Evolutionary conservation across 176 grass and related monocot genomes (phyloP), one percentile per base, ranked within the genome.

Genomic region (Thalia dealbata): DNA sequence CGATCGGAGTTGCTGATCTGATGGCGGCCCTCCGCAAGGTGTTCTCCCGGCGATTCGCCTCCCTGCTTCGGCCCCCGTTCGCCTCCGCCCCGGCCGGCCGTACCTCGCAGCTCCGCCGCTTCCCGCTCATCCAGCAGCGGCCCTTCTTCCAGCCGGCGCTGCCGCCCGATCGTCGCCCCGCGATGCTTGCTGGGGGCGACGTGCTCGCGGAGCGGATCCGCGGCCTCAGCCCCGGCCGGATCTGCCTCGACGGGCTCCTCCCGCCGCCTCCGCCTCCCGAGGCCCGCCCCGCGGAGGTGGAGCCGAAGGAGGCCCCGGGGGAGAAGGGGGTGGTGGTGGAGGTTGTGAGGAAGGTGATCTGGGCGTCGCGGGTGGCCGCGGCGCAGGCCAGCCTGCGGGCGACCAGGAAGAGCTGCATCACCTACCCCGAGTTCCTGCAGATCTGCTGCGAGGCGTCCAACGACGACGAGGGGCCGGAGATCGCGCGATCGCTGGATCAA

Each of bases 401-500:
- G 28, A 74, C 78, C 38, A 83, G 82, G 43, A 77, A 50, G 48
- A 87, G 69, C 70, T 69, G 78, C 72, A 78, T 99, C 22, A 21
- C 88, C 19, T 85, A 99, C 72, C 26, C 77, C 32, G 86, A 91
- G 46, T 99, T 83, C 83, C 30, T 88, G 19, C 52, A 62, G 14
- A 74, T 87, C 55, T 99, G 95, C 90, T 72, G 84, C 84, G 90
- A 95, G 52, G 81, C 90, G 10, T 56, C 88, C 19, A 86, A 86
- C 9, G 10, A 61, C 3, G 85, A 85, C 61, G 26, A 54, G 0
- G 95, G 90, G 0, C 52, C 79, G 19, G 72, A 84, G 83, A 83
- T 99, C 52, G 95, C 90, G 23, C 83, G 85, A 35, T 86, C 90
- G 12, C 95, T 99, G 67, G 95, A 99, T 63, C 82, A 95, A 76